Base-by-base conservation (phyloP, 1,139 yeast species). In the Magnusiomyces fungicola region DNA sequence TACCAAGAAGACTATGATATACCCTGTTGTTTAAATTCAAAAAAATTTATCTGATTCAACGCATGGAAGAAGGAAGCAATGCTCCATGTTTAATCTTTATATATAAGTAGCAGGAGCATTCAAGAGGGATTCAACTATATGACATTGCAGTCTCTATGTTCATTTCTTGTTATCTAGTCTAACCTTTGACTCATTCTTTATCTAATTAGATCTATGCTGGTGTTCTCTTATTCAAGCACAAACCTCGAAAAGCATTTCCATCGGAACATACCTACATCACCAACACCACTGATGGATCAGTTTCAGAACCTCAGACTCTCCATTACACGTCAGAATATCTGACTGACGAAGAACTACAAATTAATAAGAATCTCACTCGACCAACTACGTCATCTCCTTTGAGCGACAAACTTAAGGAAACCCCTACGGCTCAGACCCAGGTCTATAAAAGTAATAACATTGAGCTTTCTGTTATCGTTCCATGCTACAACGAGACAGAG, bases 401-500 rank as follows among this genome's bases (percentile, higher is more conserved):
- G 29, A 25, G 30, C 16, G 49, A 47, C 29, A 22, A 27, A 19
- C 23, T 40, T 37, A 22, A n/a, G 40, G 23, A 18, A 34, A 5
- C 22, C 23, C n/a, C n/a, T n/a, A n/a, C n/a, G n/a, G n/a, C n/a
- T n/a, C 6, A 32, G 10, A 12, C 16, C 36, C 10, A 3, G 16
- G 10, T 9, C 4, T 32, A 32, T 4, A 32, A 9, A 37, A 16
- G n/a, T n/a, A 24, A 30, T 46, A 30, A 46, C 25, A 44, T 83
- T 24, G 74, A 74, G 39, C 60, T 90, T 45, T 80, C 94, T 36
- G 82, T 92, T 29, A 88, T 94, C 14, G 78, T 92, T 18, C 98
- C 98, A 9, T 89, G 97, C 63, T 92, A 78, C 64, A 92, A 92
- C 64, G 98, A 92, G 67, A 81, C 84, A 1, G 66, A 72, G 22